These are phyloP conservation scores for Besnoitia besnoiti DNA, from an alignment of 169 alveolate genomes.

Conservation along the genomic window DNA sequence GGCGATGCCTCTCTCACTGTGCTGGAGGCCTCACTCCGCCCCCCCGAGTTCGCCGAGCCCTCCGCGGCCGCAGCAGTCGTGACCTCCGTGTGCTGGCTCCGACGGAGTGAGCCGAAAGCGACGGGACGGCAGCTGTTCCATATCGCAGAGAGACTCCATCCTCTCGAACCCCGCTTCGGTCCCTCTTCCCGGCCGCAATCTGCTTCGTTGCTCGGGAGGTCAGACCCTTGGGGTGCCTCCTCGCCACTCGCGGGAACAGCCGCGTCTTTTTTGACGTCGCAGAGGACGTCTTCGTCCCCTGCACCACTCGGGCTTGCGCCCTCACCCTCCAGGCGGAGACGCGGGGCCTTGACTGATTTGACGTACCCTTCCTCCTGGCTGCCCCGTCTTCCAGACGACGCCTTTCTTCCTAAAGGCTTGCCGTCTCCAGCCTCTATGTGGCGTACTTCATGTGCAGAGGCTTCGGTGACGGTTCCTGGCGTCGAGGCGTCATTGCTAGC, in stretches of 20 bases:
- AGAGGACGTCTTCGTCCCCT: not conserved
- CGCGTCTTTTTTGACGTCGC: not conserved
- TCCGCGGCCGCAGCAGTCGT: not conserved
- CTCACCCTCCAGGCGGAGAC: not conserved
- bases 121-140: not conserved
- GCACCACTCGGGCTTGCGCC: not conserved
- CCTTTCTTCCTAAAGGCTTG: no score
- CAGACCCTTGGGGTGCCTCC: not conserved
- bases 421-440: no score
- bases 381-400: not conserved
- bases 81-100: not conserved
- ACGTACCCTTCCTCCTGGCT: not conserved
- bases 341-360: not conserved
- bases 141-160: not conserved
- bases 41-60: no score
- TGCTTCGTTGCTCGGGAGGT: no score
- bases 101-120: not conserved
- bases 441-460: no score
- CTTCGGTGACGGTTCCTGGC: no score
- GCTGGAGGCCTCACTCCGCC: no score
- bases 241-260: not conserved
- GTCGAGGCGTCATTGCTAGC: no score
- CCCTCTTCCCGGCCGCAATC: no score
- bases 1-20: no score
- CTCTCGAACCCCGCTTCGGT: not conserved